Percentiles rank a stretch among this genome's conserved stretches.
phyloP scores from a whole-genome alignment of 2,329 filamentous ascomycete species.

The Lasiodiplodia sp. region DNA sequence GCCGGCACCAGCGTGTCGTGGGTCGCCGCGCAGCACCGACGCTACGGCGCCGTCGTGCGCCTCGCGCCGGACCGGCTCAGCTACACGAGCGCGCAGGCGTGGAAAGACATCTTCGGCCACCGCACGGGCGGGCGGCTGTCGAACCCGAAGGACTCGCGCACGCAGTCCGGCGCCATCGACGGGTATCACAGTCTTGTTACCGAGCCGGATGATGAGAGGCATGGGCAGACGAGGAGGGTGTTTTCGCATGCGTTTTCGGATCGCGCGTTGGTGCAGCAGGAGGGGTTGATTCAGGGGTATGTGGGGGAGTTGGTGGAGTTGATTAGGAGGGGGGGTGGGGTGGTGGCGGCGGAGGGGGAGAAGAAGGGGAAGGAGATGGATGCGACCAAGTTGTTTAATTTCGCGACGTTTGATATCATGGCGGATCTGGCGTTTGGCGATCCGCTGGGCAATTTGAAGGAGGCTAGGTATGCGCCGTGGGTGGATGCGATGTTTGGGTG shows the following conservation, averaged over 20 bases:
- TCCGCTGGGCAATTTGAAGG: slow-evolving; percentile 34
- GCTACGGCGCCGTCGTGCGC: slow-evolving; percentile 53
- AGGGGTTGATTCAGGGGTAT: slow-evolving; percentile 49
- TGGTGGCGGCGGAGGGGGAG: slow-evolving; percentile 36
- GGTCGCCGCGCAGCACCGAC: slow-evolving; percentile 44
- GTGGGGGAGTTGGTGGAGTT: slow-evolving; percentile 50
- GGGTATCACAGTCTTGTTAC: slow-evolving; percentile 42
- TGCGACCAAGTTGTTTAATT: slow-evolving; percentile 44
- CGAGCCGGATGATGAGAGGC: slow-evolving; percentile 47
- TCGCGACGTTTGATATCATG: slow-evolving; percentile 37
- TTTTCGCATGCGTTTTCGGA: slow-evolving; percentile 51
- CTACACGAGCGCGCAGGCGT: slow-evolving; percentile 49
- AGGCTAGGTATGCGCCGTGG: slow-evolving; percentile 38
- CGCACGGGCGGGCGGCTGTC: slow-evolving; percentile 30
- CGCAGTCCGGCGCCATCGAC: slow-evolving; percentile 41
- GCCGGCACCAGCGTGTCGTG: slow-evolving; percentile 39
- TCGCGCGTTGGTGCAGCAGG: slow-evolving; percentile 49
- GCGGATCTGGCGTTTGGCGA: slow-evolving; percentile 38
- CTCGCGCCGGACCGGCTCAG: slow-evolving; percentile 47
- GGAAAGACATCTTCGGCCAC: slow-evolving; percentile 51
- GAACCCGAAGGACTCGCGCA: slow-evolving; percentile 40
- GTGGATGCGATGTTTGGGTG: slow-evolving; percentile 39
- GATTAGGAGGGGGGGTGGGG: slow-evolving; percentile 31
- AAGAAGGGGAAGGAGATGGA: slow-evolving; percentile 37
- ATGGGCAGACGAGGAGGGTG: slow-evolving; percentile 47